Evolutionary conservation across 176 grass and related monocot genomes (phyloP).

Genomic region (Avena atlantica): DNA sequence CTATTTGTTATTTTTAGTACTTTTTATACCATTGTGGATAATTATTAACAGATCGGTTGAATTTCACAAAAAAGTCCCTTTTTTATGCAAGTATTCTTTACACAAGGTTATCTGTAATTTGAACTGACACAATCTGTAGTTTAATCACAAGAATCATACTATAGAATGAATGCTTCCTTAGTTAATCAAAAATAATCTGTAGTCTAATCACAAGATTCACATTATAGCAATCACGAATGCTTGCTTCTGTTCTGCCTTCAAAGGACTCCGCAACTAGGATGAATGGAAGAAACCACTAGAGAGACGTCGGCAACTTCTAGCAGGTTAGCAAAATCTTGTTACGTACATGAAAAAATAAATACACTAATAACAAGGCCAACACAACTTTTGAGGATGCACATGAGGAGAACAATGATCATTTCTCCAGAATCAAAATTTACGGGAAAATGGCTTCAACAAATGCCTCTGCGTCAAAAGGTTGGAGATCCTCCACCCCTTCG

Average conservation of each 20-base stretch:
- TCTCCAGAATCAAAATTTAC: conserved; percentile 39
- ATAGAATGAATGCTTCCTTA: too few relatives aligned
- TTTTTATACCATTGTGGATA: too few relatives aligned
- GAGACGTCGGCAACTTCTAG: not conserved
- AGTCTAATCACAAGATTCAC: not conserved
- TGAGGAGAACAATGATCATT: not conserved
- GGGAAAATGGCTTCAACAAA: conserved; percentile 97
- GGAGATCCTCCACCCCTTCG: conserved; percentile 94
- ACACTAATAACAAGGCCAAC: not conserved
- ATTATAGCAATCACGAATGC: not conserved
- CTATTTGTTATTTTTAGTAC: too few relatives aligned
- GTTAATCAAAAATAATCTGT: not conserved
- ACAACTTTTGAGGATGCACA: conserved; percentile 9
- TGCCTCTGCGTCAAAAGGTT: conserved; percentile 89
- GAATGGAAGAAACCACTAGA: not conserved
- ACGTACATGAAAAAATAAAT: not conserved
- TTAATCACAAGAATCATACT: not conserved
- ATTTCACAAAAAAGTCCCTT: not conserved
- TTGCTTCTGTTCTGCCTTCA: not conserved
- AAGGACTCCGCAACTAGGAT: not conserved
- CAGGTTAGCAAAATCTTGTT: conserved; percentile 21
- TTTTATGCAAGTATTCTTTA: not conserved
- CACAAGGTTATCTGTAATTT: not conserved
- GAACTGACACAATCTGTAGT: not conserved
- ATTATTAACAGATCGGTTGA: too few relatives aligned